Evolutionary conservation across 2,329 filamentous ascomycete genomes (phyloP), one percentile per base, ranked within the genome.

Genomic region (Huntiella savannae): DNA sequence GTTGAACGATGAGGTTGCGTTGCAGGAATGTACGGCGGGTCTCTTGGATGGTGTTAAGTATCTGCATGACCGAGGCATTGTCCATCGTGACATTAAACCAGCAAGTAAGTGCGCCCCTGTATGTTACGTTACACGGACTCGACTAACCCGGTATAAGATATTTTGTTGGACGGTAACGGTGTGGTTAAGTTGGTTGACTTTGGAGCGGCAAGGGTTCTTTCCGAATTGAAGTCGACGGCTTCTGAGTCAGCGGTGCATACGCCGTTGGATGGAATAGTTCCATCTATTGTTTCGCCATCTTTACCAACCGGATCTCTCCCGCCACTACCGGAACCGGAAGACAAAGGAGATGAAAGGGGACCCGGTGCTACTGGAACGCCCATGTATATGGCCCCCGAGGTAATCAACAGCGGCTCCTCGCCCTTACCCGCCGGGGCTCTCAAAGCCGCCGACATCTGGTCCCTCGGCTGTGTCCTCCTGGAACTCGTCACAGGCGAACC

Each of bases 361-460:
- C 82, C 86, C 15, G 48, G 44, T 13, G 95, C 96, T 79, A 94
- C 87, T 15, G 91, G 91, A 54, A 98, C 91, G 8, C 91, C 91
- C 2, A 98, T 98, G 91, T 98, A 98, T 69, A 98, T 98, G 91
- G 96, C 91, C 5, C 91, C 91, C 4, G 91, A 98, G 66, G 85
- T 95, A 36, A 96, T 98, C 66, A 92, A 87, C 57, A 91, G 91
- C 48, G 78, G 77, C 58, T 67, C 77, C 10, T 19, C 33, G 11
- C 32, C 45, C 11, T 80, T 83, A 53, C 79, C 86, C 49, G 4
- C 22, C 6, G 22, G 22, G 3, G 22, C 22, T 28, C 19, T 28
- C 19, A 88, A 87, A 35, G 79, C 87, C 3, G 85, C 92, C 39
- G 88, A 98, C 58, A 79, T 96, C 51, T 98, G 88, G 88, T 95